phyloP scores from a whole-genome alignment of 148 eudicot genomes.

The Salicornia ramosissima region DNA sequence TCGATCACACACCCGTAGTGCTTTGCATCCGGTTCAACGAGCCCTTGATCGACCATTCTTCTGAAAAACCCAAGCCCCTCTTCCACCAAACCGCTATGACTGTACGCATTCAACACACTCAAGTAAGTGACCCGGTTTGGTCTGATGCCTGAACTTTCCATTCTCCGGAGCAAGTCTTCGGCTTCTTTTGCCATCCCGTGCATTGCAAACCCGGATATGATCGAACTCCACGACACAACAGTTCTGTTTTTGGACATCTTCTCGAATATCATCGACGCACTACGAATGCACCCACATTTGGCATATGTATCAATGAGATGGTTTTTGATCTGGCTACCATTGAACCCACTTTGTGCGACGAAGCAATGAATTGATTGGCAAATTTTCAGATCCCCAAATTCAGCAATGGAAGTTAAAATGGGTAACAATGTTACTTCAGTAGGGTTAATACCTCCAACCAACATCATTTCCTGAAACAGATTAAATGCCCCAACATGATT shows the following conservation, averaged over 20 bases:
- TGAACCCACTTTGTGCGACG: slow-evolving; percentile 41
- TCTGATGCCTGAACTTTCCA: slow-evolving; percentile 38
- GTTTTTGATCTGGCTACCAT: slow-evolving; percentile 43
- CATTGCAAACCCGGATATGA: slow-evolving; percentile 59
- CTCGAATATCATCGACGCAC: slow-evolving; percentile 42
- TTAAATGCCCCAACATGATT: slow-evolving; percentile 33
- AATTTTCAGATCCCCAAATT: slow-evolving; percentile 38
- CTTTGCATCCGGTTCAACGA: slow-evolving; percentile 38
- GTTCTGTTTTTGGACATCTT: slow-evolving; percentile 26
- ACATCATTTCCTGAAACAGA: slow-evolving; percentile 46
- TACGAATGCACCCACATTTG: slow-evolving; percentile 51
- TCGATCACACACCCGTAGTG: slow-evolving; percentile 61
- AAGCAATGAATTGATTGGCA: slow-evolving; percentile 46
- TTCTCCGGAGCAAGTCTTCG: slow-evolving; percentile 28
- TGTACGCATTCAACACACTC: slow-evolving; percentile 49
- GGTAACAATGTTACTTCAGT: slow-evolving; percentile 47
- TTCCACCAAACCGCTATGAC: slow-evolving; percentile 59
- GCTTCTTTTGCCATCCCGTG: slow-evolving; percentile 64
- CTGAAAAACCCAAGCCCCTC: slow-evolving; percentile 54
- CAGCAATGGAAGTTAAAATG: slow-evolving; percentile 43
- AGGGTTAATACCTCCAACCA: slow-evolving; percentile 39
- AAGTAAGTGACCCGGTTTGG: slow-evolving; percentile 62
- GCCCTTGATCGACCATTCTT: slow-evolving; percentile 35
- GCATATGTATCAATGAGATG: slow-evolving; percentile 56
- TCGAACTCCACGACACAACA: slow-evolving; percentile 64